phyloP scores from a whole-genome alignment of 352 stramenopile genomes.

The Phytophthora sojae region DNA sequence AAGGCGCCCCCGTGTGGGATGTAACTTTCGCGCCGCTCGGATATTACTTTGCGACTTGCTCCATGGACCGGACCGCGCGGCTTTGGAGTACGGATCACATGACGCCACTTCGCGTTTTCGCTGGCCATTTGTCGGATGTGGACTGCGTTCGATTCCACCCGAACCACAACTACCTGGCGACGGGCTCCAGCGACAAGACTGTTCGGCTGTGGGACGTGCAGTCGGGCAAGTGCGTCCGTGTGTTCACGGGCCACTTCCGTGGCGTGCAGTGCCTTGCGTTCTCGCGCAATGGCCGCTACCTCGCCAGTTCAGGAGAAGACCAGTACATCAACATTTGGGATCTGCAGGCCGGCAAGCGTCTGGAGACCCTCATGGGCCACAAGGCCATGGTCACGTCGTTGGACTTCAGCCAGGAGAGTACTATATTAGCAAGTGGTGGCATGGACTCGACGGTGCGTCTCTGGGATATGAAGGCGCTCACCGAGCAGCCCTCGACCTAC shows the following conservation, averaged over 20 bases:
- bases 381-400: conserved; percentile 79
- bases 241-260: conserved; percentile 92
- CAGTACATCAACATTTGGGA: conserved; percentile 96
- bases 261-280: conserved; percentile 92
- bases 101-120: conserved; percentile 93
- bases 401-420: conserved; percentile 81
- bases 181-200: conserved; percentile 94
- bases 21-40: conserved; percentile 90
- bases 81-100: conserved; percentile 95
- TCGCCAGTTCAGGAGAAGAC: conserved; percentile 86
- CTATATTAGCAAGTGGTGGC: conserved; percentile 75
- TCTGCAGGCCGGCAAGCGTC: conserved; percentile 87
- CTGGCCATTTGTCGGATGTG: conserved; percentile 93
- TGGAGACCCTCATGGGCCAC: conserved; percentile 86
- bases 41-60: conserved; percentile 96
- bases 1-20: conserved; percentile 91
- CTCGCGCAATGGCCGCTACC: conserved; percentile 91
- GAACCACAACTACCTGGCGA: conserved; percentile 96
- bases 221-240: conserved; percentile 90
- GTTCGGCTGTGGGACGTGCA: conserved; percentile 96
- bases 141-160: conserved; percentile 94
- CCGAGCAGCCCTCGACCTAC: conserved; percentile 53
- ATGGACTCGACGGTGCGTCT: conserved; percentile 84
- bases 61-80: conserved; percentile 93
- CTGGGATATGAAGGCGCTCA: conserved; percentile 87